These are phyloP conservation scores for Prosopis cineraria DNA, from an alignment of 306 rosid genomes.

Conservation along the genomic window DNA sequence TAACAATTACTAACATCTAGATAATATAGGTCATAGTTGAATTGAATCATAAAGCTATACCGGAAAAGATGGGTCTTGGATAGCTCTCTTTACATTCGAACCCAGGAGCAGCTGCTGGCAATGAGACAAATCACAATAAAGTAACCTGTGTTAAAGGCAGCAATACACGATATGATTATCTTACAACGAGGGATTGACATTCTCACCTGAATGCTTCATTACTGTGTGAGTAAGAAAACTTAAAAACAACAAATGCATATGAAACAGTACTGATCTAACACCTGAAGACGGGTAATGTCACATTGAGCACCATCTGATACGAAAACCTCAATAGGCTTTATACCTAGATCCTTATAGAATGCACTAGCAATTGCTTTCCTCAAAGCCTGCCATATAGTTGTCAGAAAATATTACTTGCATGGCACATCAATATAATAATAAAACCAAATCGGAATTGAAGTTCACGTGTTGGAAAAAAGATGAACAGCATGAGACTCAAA, in stretches of 20 bases:
- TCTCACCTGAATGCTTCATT: not conserved
- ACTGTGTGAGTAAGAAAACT: not conserved
- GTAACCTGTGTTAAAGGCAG: not conserved
- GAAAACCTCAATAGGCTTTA: slow-evolving; percentile 62
- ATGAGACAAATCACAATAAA: slow-evolving; percentile 33
- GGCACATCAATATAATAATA: slow-evolving; percentile 17
- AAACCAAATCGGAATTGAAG: slow-evolving; percentile 14
- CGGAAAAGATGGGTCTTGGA: slow-evolving; percentile 80
- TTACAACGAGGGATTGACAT: not conserved
- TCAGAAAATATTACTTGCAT: slow-evolving; percentile 17
- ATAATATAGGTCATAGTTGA: not conserved
- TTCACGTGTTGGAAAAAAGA: slow-evolving; percentile 13
- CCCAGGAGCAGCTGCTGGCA: slow-evolving; percentile 65
- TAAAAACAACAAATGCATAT: slow-evolving; percentile 12
- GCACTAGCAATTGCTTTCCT: slow-evolving; percentile 61
- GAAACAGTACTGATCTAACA: slow-evolving; percentile 32
- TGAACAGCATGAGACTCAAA: slow-evolving; percentile 11
- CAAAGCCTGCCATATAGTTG: slow-evolving; percentile 44
- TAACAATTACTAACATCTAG: not conserved
- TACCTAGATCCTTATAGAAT: slow-evolving; percentile 51
- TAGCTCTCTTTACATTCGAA: slow-evolving; percentile 57
- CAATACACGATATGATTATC: not conserved
- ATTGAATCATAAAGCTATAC: slow-evolving; percentile 37
- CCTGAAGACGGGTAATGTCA: slow-evolving; percentile 86
- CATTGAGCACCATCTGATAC: slow-evolving; percentile 82